Evolutionary conservation across 768 basidiomycete species (phyloP).

Genomic region (Rhizopogon roseolus): DNA sequence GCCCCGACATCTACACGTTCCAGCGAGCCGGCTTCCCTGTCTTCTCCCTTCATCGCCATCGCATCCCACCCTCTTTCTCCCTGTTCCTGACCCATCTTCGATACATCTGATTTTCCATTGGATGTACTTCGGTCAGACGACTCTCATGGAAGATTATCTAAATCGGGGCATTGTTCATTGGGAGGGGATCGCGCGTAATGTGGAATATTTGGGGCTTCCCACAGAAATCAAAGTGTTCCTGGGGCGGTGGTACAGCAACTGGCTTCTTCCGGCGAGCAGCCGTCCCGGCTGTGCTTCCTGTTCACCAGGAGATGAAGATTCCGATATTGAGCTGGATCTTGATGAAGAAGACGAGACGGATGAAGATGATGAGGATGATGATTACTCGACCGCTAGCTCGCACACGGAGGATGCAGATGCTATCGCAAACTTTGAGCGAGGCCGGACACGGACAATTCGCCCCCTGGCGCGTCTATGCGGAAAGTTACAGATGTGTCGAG

Average conservation of each 20-base stretch:
- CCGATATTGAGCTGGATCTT: slow-evolving; percentile 23
- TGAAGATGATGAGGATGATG: slow-evolving; percentile 23
- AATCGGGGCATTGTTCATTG: slow-evolving; percentile 63
- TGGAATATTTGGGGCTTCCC: slow-evolving; percentile 79
- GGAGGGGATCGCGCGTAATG: slow-evolving; percentile 87
- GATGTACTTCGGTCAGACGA: slow-evolving; percentile 76
- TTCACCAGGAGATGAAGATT: slow-evolving; percentile 31
- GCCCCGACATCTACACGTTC: slow-evolving; percentile 26
- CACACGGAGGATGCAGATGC: slow-evolving; percentile 35
- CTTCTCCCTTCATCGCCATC: slow-evolving; percentile 57
- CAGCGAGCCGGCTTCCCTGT: slow-evolving; percentile 54
- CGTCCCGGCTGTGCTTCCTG: slow-evolving; percentile 20
- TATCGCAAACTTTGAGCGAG: slow-evolving; percentile 35
- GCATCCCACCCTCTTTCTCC: slow-evolving; percentile 69
- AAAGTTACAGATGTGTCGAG: slow-evolving; percentile 16
- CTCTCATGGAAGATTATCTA: slow-evolving; percentile 63
- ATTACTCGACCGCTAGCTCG: slow-evolving; percentile 26
- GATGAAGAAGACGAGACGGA: slow-evolving; percentile 22
- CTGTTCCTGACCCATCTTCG: slow-evolving; percentile 69
- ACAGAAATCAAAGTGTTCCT: slow-evolving; percentile 75
- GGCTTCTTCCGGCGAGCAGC: slow-evolving; percentile 39
- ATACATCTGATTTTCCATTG: slow-evolving; percentile 72
- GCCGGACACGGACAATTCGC: slow-evolving; percentile 36
- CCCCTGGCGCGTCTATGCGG: slow-evolving; percentile 30
- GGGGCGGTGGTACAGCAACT: slow-evolving; percentile 67